These are phyloP conservation scores for Dothideomycetes sp. DNA, from an alignment of 2,329 filamentous ascomycete genomes.

Conservation along the genomic window DNA sequence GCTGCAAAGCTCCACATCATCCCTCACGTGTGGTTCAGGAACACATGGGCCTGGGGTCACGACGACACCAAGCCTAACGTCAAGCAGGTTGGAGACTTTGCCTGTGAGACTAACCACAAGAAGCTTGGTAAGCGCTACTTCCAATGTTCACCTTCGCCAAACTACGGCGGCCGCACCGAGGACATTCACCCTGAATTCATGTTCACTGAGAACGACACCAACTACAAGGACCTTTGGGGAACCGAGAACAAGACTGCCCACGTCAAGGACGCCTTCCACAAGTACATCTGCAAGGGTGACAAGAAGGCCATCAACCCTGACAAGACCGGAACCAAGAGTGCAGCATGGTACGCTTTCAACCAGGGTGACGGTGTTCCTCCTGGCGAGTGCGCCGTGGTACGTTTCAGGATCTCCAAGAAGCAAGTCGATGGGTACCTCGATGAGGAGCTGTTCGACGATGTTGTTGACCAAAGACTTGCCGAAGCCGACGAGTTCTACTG, in stretches of 20 bases:
- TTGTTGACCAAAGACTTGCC: constrained; percentile 73
- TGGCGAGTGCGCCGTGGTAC: constrained; percentile 88
- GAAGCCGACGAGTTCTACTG: constrained; percentile 97
- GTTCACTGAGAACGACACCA: constrained; percentile 95
- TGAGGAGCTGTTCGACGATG: constrained; percentile 84
- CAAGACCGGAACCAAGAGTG: constrained; percentile 73
- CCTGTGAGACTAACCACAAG: constrained; percentile 66
- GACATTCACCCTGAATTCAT: constrained; percentile 78
- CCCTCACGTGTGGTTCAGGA: constrained; percentile 92
- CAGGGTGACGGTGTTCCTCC: constrained; percentile 78
- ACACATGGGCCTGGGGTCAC: constrained; percentile 92
- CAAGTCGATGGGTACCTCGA: constrained; percentile 64
- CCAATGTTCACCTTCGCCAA: constrained; percentile 80
- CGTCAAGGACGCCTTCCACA: constrained; percentile 92
- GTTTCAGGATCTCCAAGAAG: constrained; percentile 74
- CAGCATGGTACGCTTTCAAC: constrained; percentile 86
- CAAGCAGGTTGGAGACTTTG: constrained; percentile 50
- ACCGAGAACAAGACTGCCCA: constrained; percentile 70
- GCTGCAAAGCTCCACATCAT: constrained; percentile 86
- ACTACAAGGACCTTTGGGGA: constrained; percentile 65
- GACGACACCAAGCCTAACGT: constrained; percentile 80
- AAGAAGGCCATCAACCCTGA: constrained; percentile 73
- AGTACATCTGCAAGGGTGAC: constrained; percentile 72
- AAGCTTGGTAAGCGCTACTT: constrained; percentile 75
- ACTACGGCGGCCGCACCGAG: constrained; percentile 63